Evolutionary conservation across 2,329 filamentous ascomycete species (phyloP), one percentile per base, ranked within the genome.

Genomic region (Ophiobolus disseminans): DNA sequence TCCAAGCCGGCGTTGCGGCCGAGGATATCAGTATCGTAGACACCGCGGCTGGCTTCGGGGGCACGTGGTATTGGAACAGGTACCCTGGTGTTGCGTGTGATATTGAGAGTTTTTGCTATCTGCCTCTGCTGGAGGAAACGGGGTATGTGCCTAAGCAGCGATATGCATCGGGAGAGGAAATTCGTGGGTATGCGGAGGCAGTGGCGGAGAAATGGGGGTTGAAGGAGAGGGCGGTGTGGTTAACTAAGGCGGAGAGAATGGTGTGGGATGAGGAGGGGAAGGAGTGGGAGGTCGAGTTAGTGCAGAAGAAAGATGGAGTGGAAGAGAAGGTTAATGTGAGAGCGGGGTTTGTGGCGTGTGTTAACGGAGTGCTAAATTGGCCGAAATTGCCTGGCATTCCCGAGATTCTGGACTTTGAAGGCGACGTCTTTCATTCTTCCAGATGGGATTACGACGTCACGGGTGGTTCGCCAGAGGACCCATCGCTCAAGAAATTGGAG

Each of bases 121-220:
- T 86, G 13, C 83, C 83, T 2, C 65, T 85, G 5, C 73, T 86
- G 1, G 83, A 86, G 49, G 82, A 86, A 63, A 83, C 75, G 2
- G 79, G 78, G 0, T 84, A 82, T 58, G 75, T 84, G 58, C 83
- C 83, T 0, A 77, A 70, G 28, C 70, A 79, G 19, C 72, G 73
- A 20, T 81, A 79, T 54, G 60, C 73, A 0, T 64, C 65, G 10
- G 77, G 76, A 0, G 45, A 55, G 0, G 79, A 82, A 54, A 54
- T 84, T 23, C 72, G 75, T 1, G 59, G 72, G n/a, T 74, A 84
- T n/a, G 16, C 46, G 2, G 41, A 49, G 17, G 21, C 28, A 5
- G 22, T 60, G 64, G 75, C 73, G 6, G 56, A 20, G 58, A 63
- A 5, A 58, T 26, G 65, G 73, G n/a, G 28, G 2, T 9, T 41